These are phyloP conservation scores for Puya raimondii DNA, from an alignment of 176 grass and related monocot genomes.

Conservation along the genomic window DNA sequence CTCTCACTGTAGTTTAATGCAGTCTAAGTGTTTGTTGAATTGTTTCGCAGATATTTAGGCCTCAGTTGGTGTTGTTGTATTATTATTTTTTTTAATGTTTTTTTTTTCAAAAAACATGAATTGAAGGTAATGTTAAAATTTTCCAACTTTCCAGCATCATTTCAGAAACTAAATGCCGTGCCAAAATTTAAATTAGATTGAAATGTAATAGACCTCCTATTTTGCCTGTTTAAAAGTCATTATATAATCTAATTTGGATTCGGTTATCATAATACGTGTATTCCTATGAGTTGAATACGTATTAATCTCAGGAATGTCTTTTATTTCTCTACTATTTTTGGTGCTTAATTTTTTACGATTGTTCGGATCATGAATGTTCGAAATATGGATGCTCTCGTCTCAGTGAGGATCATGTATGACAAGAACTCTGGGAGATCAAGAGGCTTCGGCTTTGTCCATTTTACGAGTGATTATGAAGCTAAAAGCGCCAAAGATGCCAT, in stretches of 20 bases:
- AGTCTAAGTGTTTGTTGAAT: slow-evolving; percentile 3
- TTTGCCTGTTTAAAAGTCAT: too few species aligned
- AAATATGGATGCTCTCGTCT: slow-evolving; percentile 20
- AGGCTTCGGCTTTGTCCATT: slow-evolving; percentile 82
- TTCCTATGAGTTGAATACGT: not conserved
- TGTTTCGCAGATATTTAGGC: not conserved
- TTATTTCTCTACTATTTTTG: not conserved
- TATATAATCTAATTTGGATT: not conserved
- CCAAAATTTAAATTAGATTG: not conserved
- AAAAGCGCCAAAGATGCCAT: slow-evolving; percentile 67
- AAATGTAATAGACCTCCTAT: not conserved
- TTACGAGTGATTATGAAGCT: slow-evolving; percentile 65
- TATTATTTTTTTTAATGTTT: too few species aligned
- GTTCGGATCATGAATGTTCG: not conserved
- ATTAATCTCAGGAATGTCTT: slow-evolving; percentile 1
- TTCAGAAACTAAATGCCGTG: not conserved
- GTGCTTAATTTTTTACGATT: slow-evolving; percentile 14
- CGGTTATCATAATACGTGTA: not conserved
- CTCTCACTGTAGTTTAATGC: not conserved
- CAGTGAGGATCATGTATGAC: slow-evolving; percentile 82
- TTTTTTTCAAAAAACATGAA: not conserved
- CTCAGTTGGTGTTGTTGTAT: not conserved
- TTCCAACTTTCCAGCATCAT: not conserved
- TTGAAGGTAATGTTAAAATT: not conserved
- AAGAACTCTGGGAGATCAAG: slow-evolving; percentile 91